phyloP scores from a whole-genome alignment of 208 protist species.

The Acanthamoeba culbertsoni region DNA sequence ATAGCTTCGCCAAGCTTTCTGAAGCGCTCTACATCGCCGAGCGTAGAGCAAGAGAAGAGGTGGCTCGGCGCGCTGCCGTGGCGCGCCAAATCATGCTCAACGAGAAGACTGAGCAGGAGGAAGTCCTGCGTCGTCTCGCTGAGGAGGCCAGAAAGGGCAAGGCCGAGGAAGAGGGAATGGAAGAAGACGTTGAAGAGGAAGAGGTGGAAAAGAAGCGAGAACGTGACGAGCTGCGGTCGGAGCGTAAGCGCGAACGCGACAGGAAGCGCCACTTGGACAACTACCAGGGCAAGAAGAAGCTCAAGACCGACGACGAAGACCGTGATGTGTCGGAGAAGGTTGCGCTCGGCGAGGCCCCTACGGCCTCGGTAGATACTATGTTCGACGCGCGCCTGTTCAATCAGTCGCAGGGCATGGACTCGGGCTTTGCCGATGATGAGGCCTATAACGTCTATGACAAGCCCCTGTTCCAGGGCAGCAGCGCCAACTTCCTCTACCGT shows the following conservation, averaged over 20 bases:
- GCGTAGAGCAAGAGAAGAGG: conserved; percentile 82
- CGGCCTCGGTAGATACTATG: conserved; percentile 75
- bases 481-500: conserved; percentile 75
- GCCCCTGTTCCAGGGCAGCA: conserved; percentile 78
- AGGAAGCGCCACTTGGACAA: conserved; percentile 76
- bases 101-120: conserved; percentile 87
- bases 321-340: conserved; percentile 89
- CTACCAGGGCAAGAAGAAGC: conserved; percentile 42
- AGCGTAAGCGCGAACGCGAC: conserved; percentile 84
- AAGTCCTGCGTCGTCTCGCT: conserved; percentile 79
- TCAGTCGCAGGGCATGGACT: conserved; percentile 76
- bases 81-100: conserved; percentile 75
- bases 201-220: conserved; percentile 45
- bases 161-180: background rate
- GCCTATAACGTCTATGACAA: conserved; percentile 89
- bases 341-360: conserved; percentile 82
- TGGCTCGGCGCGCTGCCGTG: conserved; percentile 78
- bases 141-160: conserved; percentile 70
- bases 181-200: conserved; percentile 18
- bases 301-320: conserved; percentile 76
- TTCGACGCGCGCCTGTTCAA: conserved; percentile 90
- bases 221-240: conserved; percentile 82
- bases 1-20: conserved; percentile 90
- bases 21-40: conserved; percentile 91
- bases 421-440: conserved; percentile 86